These are phyloP conservation scores for Beauveria australis DNA, from an alignment of 2,329 filamentous ascomycete genomes.

Conservation along the genomic window DNA sequence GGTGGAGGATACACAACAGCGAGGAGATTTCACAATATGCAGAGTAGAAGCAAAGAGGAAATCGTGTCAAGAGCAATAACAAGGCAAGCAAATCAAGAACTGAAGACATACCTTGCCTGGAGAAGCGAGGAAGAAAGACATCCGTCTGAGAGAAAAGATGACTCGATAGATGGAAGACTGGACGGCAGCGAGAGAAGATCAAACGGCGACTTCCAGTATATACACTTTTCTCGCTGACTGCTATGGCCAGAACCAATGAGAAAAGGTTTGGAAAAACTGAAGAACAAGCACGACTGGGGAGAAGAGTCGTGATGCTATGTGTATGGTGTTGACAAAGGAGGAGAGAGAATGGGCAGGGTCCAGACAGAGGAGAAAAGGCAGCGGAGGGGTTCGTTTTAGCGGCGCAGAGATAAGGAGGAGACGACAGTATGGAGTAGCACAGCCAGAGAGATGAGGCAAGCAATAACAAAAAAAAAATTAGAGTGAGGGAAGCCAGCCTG, in stretches of 20 bases:
- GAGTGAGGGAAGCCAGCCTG: background rate
- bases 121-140: conserved; percentile 5
- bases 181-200: background rate
- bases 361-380: conserved; percentile 2
- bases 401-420: conserved; percentile 5
- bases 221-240: conserved; percentile 8
- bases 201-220: conserved; percentile 3
- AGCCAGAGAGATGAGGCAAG: background rate
- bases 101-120: conserved; percentile 7
- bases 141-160: conserved; percentile 5
- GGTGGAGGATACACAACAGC: conserved; percentile 2
- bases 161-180: background rate
- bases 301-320: conserved; percentile 8
- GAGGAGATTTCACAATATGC: background rate
- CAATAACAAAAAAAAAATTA: background rate
- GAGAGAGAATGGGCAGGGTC: conserved; percentile 4
- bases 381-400: conserved; percentile 11
- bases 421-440: background rate
- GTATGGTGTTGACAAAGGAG: conserved; percentile 9
- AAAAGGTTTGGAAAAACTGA: background rate
- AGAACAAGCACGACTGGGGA: conserved; percentile 5
- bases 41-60: background rate
- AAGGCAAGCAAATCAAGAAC: background rate
- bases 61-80: background rate
- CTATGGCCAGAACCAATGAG: conserved; percentile 7